phyloP scores from a whole-genome alignment of 2,329 filamentous ascomycete genomes.

The Sporothrix curviconia region DNA sequence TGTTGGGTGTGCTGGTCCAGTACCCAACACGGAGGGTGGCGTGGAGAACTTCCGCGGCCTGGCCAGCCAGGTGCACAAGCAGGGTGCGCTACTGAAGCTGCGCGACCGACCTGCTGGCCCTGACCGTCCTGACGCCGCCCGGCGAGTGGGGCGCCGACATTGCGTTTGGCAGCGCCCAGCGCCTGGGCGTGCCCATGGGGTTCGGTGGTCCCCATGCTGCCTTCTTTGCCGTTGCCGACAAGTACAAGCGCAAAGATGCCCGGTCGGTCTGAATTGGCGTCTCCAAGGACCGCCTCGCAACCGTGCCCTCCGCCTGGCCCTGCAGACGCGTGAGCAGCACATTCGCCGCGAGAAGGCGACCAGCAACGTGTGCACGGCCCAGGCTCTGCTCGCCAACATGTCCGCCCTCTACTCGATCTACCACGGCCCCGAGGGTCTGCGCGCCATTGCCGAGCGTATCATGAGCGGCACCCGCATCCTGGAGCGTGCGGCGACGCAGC shows the following conservation, averaged over 20 bases:
- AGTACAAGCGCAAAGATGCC: slow-evolving; percentile 93
- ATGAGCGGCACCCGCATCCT: slow-evolving; percentile 65
- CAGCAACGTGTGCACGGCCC: slow-evolving; percentile 94
- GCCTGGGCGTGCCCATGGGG: slow-evolving; percentile 86
- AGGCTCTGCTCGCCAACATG: slow-evolving; percentile 92
- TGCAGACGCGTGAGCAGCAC: slow-evolving; percentile 93
- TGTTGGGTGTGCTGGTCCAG: slow-evolving; percentile 85
- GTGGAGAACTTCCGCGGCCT: slow-evolving; percentile 68
- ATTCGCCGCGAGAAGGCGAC: slow-evolving; percentile 95
- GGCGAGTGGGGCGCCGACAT: slow-evolving; percentile 95
- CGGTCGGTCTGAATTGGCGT: slow-evolving; percentile 81
- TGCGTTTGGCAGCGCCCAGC: slow-evolving; percentile 86
- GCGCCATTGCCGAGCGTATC: slow-evolving; percentile 72
- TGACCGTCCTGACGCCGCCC: slow-evolving; percentile 81
- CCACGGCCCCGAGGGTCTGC: slow-evolving; percentile 79
- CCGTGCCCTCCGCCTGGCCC: slow-evolving; percentile 71
- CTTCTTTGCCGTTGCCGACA: slow-evolving; percentile 87
- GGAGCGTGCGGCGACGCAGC: slow-evolving; percentile 54
- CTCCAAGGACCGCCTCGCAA: slow-evolving; percentile 80
- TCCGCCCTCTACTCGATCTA: slow-evolving; percentile 91
- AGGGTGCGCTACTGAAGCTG: slow-evolving; percentile 76
- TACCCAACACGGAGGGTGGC: slow-evolving; percentile 82
- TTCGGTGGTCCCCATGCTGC: slow-evolving; percentile 93
- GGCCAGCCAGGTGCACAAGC: slow-evolving; percentile 69
- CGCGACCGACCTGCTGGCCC: slow-evolving; percentile 79